Evolutionary conservation across 331 rosid species (phyloP).

Genomic region (Malus hybrid): DNA sequence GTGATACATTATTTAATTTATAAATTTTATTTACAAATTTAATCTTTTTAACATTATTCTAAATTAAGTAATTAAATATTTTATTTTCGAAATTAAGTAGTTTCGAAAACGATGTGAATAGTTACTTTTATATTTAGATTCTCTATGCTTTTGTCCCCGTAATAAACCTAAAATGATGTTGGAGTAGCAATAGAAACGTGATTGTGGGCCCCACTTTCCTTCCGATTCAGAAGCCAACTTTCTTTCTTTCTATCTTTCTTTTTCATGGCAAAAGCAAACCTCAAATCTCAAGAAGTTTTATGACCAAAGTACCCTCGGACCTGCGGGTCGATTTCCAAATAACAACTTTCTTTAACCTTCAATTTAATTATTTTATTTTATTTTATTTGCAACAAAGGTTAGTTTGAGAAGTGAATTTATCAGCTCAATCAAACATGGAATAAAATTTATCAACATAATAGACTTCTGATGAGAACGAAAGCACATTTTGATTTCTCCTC

Average conservation of each 20-base stretch:
- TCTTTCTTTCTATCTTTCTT: not conserved
- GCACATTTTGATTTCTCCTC: too few relatives aligned
- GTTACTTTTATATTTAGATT: not conserved
- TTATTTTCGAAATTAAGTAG: too few relatives aligned
- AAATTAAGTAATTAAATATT: too few relatives aligned
- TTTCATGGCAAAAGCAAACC: not conserved
- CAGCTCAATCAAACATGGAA: too few relatives aligned
- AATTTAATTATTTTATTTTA: not conserved
- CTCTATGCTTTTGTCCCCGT: not conserved
- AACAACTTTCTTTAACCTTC: not conserved
- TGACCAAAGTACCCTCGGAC: not conserved
- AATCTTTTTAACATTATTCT: too few relatives aligned
- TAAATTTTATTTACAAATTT: too few relatives aligned
- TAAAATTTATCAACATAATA: too few relatives aligned
- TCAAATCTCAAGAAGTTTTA: not conserved
- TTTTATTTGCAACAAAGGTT: too few relatives aligned
- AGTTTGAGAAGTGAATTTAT: too few relatives aligned
- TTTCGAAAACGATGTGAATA: too few relatives aligned
- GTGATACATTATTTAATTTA: too few relatives aligned
- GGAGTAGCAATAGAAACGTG: not conserved
- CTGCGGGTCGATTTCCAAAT: not conserved
- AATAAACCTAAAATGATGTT: not conserved
- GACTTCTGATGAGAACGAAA: too few relatives aligned
- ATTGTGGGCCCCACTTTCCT: not conserved
- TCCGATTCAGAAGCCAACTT: not conserved